These are phyloP conservation scores for Amylostereum areolatum DNA, from an alignment of 1,284 basidiomycete species.

Conservation along the genomic window DNA sequence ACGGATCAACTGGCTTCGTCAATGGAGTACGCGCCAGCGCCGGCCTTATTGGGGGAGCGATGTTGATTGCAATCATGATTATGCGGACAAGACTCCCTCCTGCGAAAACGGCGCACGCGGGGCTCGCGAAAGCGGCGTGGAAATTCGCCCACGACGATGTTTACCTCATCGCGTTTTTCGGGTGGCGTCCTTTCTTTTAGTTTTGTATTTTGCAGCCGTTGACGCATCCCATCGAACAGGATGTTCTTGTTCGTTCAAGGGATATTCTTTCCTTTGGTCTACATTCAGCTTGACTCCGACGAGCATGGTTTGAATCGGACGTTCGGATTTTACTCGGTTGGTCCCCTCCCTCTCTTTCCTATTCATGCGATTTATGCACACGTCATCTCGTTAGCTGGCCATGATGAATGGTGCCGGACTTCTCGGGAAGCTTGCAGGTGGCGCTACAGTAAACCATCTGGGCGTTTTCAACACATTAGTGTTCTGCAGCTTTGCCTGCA, in stretches of 20 bases:
- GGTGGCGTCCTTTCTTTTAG: background rate
- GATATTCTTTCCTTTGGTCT: slow-evolving; percentile 25
- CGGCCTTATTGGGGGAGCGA: background rate
- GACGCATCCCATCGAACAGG: background rate
- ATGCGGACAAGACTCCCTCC: background rate
- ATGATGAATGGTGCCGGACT: background rate
- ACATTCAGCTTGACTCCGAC: slow-evolving; percentile 23
- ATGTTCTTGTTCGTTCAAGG: slow-evolving; percentile 9
- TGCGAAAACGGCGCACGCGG: background rate
- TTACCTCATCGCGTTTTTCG: background rate
- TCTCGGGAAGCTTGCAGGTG: background rate
- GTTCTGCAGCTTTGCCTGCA: background rate
- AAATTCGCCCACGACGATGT: background rate
- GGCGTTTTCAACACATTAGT: background rate
- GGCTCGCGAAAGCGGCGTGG: background rate
- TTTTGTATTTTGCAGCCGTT: background rate
- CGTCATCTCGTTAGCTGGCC: background rate
- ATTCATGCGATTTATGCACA: background rate
- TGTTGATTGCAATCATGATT: background rate
- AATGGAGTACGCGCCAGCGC: background rate
- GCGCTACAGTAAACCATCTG: background rate
- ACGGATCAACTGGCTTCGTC: background rate
- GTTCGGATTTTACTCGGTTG: slow-evolving; percentile 25
- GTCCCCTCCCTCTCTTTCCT: slow-evolving; percentile 5
- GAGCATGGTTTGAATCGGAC: slow-evolving; percentile 17